Percentiles rank a stretch among this genome's conserved stretches.
phyloP scores from a whole-genome alignment of 805 yeast genomes.

The Saturnispora halmiae region DNA sequence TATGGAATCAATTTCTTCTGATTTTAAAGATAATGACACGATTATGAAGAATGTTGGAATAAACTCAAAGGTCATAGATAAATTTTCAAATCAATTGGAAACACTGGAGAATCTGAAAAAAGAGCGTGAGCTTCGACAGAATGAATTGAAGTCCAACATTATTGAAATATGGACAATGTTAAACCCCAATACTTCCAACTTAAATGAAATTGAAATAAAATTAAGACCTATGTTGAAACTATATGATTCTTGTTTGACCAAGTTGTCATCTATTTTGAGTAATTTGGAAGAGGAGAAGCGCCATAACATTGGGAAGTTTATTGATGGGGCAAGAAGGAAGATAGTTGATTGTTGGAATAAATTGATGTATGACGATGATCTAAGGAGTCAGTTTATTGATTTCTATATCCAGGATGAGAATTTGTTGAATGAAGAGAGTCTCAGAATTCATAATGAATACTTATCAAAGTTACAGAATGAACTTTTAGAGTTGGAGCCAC shows the following conservation, averaged over 20 bases:
- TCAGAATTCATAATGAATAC: constrained; percentile 59
- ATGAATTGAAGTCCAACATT: constrained; percentile 23
- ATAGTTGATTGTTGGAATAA: constrained; percentile 55
- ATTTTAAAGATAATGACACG: constrained; percentile 15
- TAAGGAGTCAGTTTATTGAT: constrained; percentile 40
- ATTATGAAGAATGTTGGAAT: constrained; percentile 20
- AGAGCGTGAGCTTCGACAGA: constrained; percentile 30
- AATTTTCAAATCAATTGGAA: constrained; percentile 12
- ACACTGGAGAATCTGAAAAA: constrained; percentile 27
- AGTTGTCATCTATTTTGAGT: constrained; percentile 46
- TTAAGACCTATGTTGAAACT: constrained; percentile 36
- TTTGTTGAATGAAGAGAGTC: constrained; percentile 45
- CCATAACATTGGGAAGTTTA: constrained; percentile 57
- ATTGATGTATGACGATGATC: constrained; percentile 48
- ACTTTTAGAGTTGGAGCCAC: constrained; percentile 41
- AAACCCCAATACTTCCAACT: constrained; percentile 37
- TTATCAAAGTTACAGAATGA: constrained; percentile 42
- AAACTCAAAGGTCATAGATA: constrained; percentile 12
- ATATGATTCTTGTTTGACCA: constrained; percentile 37
- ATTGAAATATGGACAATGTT: constrained; percentile 31
- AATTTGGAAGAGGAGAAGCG: constrained; percentile 53
- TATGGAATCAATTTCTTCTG: constrained; percentile 5
- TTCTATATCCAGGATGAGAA: constrained; percentile 30
- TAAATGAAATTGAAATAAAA: constrained; percentile 27
- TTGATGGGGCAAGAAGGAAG: constrained; percentile 48